Base-by-base conservation (phyloP, 768 basidiomycete genomes). In the Suillus lakei region DNA sequence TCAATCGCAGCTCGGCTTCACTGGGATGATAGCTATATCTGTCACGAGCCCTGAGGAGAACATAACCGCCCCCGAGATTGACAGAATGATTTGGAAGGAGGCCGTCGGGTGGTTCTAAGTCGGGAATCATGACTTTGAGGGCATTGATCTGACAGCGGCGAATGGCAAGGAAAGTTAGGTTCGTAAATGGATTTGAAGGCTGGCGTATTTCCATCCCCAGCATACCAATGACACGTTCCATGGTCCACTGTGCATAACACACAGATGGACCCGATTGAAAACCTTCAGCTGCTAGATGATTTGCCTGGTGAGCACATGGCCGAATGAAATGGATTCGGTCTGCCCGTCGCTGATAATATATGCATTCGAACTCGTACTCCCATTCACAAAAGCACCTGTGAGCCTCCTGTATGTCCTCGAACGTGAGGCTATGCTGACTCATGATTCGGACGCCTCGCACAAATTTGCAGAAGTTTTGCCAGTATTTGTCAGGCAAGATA, bases 251-350 rank as follows among this genome's bases (percentile, higher is more conserved):
- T 12, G 78, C 60, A 56, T 68, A 71, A 21, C 64, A 67, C 13
- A 64, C 63, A 18, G 64, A 63, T 0, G 74, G 73, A 2, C 76
- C 44, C 2, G 44, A 46, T 46, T 8, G n/a, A n/a, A 46, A 46
- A n/a, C n/a, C 10, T 46, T 46, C 44, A 8, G 44, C 44, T 72
- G 65, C 69, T 28, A 74, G 6, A 66, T 79, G 78, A 21, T 46
- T 39, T n/a, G 70, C 21, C 6, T 60, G 58, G 64, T 78, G 77
- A n/a, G 76, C 62, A n/a, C 68, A 69, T 9, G 69, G 75, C 3
- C 67, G 67, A 10, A 72, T 61, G 58, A 79, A 72, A 62, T 77
- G 77, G 21, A 79, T 41, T 12, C 70, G 70, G 48, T 75, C 68
- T 10, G 10, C 58, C 3, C 63, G 48, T 1, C 71, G 70, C 30